phyloP scores from a whole-genome alignment of 23 red algal species.

The Gracilaria vermiculophylla region DNA sequence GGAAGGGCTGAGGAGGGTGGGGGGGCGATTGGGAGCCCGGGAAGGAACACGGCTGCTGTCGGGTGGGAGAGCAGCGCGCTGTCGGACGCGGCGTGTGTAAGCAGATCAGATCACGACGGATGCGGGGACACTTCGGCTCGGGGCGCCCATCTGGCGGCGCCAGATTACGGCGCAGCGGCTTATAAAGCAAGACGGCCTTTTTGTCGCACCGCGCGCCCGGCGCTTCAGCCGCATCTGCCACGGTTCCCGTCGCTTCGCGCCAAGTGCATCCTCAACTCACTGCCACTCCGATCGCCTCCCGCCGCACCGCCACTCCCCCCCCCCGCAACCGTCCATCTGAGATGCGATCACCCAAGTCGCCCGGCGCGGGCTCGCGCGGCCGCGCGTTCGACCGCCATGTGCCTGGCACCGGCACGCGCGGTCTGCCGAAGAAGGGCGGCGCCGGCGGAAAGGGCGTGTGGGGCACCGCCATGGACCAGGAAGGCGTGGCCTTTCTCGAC shows the following conservation, averaged over 20 bases:
- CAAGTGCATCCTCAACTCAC: too few relatives aligned
- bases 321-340: too few relatives aligned
- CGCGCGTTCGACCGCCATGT: constrained; percentile 44
- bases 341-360: constrained; percentile 51
- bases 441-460: constrained; percentile 89
- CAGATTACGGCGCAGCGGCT: neutral
- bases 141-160: neutral
- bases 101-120: neutral
- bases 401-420: constrained; percentile 66
- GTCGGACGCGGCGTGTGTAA: neutral
- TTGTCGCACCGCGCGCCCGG: too few relatives aligned
- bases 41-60: neutral
- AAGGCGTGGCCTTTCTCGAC: constrained; percentile 74
- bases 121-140: neutral
- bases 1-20: neutral
- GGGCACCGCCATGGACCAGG: constrained; percentile 80
- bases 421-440: constrained; percentile 89
- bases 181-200: too few relatives aligned
- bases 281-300: too few relatives aligned
- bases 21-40: neutral
- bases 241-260: too few relatives aligned
- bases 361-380: neutral
- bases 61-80: neutral
- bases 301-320: neutral
- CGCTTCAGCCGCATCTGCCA: too few relatives aligned